phyloP scores from a whole-genome alignment of 768 basidiomycete species.

The Mrakia blollopis region DNA sequence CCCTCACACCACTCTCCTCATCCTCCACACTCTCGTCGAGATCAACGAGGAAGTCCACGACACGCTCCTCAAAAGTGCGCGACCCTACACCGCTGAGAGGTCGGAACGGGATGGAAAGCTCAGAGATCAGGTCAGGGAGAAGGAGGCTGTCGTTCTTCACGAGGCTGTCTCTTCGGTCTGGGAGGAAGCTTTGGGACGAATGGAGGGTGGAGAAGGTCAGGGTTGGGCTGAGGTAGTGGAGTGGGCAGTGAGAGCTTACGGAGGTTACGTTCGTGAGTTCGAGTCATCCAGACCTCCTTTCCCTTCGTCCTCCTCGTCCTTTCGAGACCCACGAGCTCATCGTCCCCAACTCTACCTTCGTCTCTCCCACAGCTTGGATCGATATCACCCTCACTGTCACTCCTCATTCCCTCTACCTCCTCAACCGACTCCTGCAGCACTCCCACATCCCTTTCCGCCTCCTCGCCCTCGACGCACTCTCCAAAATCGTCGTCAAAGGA shows the following conservation, averaged over 20 bases:
- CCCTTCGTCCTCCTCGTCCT: neutral
- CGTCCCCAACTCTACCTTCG: neutral
- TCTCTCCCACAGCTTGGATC: slow-evolving; percentile 72
- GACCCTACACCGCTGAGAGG: slow-evolving; percentile 63
- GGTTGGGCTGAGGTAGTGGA: slow-evolving; percentile 69
- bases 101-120: slow-evolving; percentile 77
- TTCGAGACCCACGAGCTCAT: slow-evolving; percentile 1
- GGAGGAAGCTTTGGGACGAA: slow-evolving; percentile 50
- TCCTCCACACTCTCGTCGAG: slow-evolving; percentile 87
- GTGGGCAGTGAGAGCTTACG: slow-evolving; percentile 86
- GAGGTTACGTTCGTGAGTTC: slow-evolving; percentile 87
- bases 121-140: slow-evolving; percentile 79
- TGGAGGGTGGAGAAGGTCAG: slow-evolving; percentile 54
- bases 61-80: slow-evolving; percentile 82
- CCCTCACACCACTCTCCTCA: slow-evolving; percentile 75
- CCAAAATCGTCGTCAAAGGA: slow-evolving; percentile 83
- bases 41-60: slow-evolving; percentile 98
- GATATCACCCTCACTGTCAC: slow-evolving; percentile 96
- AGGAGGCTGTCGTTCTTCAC: slow-evolving; percentile 77
- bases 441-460: slow-evolving; percentile 64
- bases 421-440: slow-evolving; percentile 77
- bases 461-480: slow-evolving; percentile 71
- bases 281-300: neutral
- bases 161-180: slow-evolving; percentile 80
- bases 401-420: slow-evolving; percentile 73